Base-by-base conservation (phyloP, 1,284 basidiomycete species). In the Ustilago nuda region DNA sequence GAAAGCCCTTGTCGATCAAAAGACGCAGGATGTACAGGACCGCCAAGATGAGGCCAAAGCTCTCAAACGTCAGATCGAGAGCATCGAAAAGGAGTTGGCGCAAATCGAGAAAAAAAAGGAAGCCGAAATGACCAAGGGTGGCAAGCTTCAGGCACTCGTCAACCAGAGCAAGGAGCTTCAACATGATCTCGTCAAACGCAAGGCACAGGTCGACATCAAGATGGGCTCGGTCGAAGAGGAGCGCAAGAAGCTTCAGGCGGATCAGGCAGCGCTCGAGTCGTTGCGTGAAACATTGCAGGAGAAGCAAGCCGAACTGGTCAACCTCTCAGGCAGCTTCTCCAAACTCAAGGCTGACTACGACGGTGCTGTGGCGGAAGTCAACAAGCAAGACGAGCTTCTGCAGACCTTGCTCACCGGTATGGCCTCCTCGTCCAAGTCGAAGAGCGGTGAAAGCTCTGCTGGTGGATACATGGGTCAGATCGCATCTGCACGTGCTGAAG, bases 391-490 rank as follows among this genome's bases (percentile, higher is more conserved):
- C 86, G 94, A 95, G 83, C 91, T 99, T n/a, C 89, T 99, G 0
- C 96, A 98, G 86, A 95, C 94, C 0, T 90, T 99, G 11, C 89
- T 96, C 48, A 99, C 96, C 0, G 97, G 97, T 54, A 90, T 99
- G 19, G 92, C 93, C 0, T 89, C 90, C 1, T 68, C 61, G 13
- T 91, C 91, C 8, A 90, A 89, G 43, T 89, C 89, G 17, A 85
- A 86, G 51, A 84, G 82, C 11, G 87, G 88, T 45, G 89, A 91
- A 4, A 85, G 86, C 33, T 80, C 76, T 8, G 92, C 94, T 9
- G 95, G 95, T 11, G 95, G 95, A 0, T 99, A 98, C 86, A 92
- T 98, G 90, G 97, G 95, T 33, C 95, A 98, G 85, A 90, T 99
- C 32, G 93, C 95, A 2, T 92, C 93, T n/a, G 94, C 95, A 0